Percentiles rank a stretch among this genome's conserved stretches.
phyloP scores from a whole-genome alignment of 257 asterid species.

The Dorcoceras hygrometricum region DNA sequence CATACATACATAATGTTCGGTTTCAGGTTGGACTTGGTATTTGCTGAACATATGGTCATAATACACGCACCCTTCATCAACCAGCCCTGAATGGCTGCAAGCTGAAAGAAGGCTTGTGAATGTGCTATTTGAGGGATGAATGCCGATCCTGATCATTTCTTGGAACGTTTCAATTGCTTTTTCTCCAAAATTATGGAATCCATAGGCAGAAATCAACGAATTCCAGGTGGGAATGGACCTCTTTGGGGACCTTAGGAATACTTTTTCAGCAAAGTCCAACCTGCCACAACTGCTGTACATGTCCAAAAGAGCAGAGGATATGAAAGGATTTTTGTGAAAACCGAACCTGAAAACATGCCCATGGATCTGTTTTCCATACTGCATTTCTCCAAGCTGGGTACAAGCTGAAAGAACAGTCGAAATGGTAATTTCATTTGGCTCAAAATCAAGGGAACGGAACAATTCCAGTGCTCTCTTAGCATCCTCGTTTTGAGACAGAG shows the following conservation, averaged over 20 bases:
- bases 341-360: conserved; percentile 43
- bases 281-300: conserved; percentile 73
- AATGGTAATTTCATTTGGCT: conserved; percentile 61
- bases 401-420: conserved; percentile 64
- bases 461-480: conserved; percentile 51
- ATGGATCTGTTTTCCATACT: conserved; percentile 59
- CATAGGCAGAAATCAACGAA: conserved; percentile 61
- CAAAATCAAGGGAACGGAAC: conserved; percentile 49
- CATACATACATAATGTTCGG: conserved; percentile 55
- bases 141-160: conserved; percentile 43
- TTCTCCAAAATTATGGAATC: conserved; percentile 46
- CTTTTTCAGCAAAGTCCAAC: conserved; percentile 45
- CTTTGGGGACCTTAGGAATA: conserved; percentile 34
- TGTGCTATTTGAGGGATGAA: conserved; percentile 50
- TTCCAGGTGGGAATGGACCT: conserved; percentile 58
- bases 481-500: conserved; percentile 57
- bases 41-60: conserved; percentile 37
- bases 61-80: conserved; percentile 46
- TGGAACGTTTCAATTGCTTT: conserved; percentile 45
- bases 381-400: conserved; percentile 49
- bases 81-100: conserved; percentile 67
- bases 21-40: conserved; percentile 33
- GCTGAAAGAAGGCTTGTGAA: conserved; percentile 64
- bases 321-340: conserved; percentile 38
- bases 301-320: conserved; percentile 56